These are phyloP conservation scores for Podila verticillata DNA, from an alignment of 192 early-diverging fungal species.

Conservation along the genomic window DNA sequence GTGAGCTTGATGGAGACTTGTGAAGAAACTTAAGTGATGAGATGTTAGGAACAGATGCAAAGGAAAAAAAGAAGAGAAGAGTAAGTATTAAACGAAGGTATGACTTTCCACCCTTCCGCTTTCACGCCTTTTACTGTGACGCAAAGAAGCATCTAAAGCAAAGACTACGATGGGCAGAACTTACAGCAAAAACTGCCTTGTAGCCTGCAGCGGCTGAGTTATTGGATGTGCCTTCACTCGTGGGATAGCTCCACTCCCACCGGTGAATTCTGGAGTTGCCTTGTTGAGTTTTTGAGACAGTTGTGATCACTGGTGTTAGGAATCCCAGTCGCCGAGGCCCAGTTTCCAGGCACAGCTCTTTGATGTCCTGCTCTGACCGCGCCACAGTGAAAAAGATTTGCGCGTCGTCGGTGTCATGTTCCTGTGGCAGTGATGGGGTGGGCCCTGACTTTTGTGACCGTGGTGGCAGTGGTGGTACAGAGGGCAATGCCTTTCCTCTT, in stretches of 20 bases:
- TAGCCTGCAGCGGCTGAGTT: constrained; percentile 4
- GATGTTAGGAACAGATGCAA: neutral
- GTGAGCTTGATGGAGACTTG: constrained; percentile 5
- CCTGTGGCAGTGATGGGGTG: neutral
- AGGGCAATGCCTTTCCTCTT: neutral
- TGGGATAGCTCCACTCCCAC: constrained; percentile 21
- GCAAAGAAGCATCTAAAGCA: neutral
- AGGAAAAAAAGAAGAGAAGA: neutral
- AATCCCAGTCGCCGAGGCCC: constrained; percentile 24
- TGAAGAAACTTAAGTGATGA: constrained; percentile 17
- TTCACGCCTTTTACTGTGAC: neutral
- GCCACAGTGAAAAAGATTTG: constrained; percentile 41
- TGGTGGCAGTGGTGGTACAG: neutral
- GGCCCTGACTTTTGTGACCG: neutral
- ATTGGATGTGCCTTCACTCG: neutral
- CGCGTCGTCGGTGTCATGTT: constrained; percentile 1
- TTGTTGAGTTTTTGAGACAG: neutral
- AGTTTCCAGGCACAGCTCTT: constrained; percentile 10
- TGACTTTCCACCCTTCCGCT: no score
- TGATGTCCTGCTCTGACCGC: constrained; percentile 22
- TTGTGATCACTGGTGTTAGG: constrained; percentile 3
- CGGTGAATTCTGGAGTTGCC: neutral
- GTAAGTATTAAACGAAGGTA: no score
- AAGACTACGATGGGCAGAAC: neutral
- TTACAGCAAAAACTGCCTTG: constrained; percentile 40